A percentile compares a stretch with the other conserved stretches of the same genome.
Evolutionary conservation across 2,329 filamentous ascomycete genomes (phyloP).

Genomic region (Fusarium xyrophilum): DNA sequence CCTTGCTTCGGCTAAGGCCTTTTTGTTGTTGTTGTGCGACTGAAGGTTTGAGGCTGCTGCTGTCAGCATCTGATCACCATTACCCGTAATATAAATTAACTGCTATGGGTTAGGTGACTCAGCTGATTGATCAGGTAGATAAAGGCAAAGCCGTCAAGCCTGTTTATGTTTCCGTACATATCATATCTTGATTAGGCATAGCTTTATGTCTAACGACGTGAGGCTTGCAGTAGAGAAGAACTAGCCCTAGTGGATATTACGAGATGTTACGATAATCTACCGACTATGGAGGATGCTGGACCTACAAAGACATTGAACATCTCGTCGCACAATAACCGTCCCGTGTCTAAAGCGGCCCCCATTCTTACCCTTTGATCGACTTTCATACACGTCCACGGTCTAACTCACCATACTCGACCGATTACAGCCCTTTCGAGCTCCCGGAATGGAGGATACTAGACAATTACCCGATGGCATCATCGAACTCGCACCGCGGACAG

Average conservation of each 20-base stretch:
- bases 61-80: too few species aligned
- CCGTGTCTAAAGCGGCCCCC: fast-evolving
- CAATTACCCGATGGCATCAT: background rate
- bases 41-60: too few species aligned
- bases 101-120: too few species aligned
- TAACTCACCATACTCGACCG: background rate
- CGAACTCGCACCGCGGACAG: background rate
- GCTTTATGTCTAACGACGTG: background rate
- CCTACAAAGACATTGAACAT: background rate
- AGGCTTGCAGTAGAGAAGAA: background rate
- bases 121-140: too few species aligned
- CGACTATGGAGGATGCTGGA: fast-evolving
- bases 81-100: too few species aligned
- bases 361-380: background rate
- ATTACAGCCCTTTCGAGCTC: background rate
- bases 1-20: too few species aligned
- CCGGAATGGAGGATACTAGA: background rate
- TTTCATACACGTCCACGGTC: too few species aligned
- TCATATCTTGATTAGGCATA: background rate
- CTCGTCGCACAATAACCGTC: background rate
- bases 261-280: background rate
- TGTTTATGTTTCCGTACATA: too few species aligned
- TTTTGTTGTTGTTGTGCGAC: too few species aligned
- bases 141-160: fast-evolving
- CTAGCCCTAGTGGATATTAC: background rate